Evolutionary conservation across 371 early-diverging fungal species (phyloP).

Genomic region (Rhizopus arrhizus): DNA sequence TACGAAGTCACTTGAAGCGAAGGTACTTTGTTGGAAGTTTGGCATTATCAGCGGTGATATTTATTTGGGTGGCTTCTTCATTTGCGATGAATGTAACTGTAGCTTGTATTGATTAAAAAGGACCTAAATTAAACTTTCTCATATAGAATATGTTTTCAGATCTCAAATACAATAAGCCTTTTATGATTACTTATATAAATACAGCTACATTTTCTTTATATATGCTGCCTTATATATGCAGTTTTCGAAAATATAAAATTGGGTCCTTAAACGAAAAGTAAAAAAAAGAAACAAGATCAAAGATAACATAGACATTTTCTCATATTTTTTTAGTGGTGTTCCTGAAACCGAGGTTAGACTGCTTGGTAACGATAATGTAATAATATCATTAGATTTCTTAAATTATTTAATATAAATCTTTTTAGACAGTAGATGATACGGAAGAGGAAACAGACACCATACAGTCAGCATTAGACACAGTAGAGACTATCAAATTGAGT

Average conservation of each 20-base stretch:
- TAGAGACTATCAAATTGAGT: slow-evolving; percentile 62
- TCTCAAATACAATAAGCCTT: slow-evolving; percentile 73
- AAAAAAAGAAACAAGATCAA: slow-evolving; percentile 5
- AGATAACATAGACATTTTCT: not conserved
- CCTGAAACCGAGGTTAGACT: slow-evolving; percentile 17
- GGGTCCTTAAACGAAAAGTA: slow-evolving; percentile 12
- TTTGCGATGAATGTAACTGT: slow-evolving; percentile 74
- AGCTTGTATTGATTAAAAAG: not conserved
- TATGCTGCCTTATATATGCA: slow-evolving; percentile 44
- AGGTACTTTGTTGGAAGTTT: slow-evolving; percentile 54
- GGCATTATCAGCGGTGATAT: slow-evolving; percentile 69
- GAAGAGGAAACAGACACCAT: not conserved
- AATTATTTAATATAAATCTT: not conserved
- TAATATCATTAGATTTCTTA: not conserved
- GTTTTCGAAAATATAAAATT: slow-evolving; percentile 6
- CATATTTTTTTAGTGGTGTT: slow-evolving; percentile 4
- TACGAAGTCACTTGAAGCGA: slow-evolving; percentile 27
- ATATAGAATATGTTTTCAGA: slow-evolving; percentile 70
- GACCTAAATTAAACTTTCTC: not conserved
- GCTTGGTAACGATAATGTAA: slow-evolving; percentile 16
- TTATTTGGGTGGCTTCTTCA: slow-evolving; percentile 85
- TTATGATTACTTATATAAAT: slow-evolving; percentile 79
- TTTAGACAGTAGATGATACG: not conserved
- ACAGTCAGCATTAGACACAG: slow-evolving; percentile 10
- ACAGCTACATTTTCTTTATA: slow-evolving; percentile 80